Evolutionary conservation across 306 rosid genomes (phyloP), one percentile per base, ranked within the genome.

Genomic region (Phaseolus lunatus): DNA sequence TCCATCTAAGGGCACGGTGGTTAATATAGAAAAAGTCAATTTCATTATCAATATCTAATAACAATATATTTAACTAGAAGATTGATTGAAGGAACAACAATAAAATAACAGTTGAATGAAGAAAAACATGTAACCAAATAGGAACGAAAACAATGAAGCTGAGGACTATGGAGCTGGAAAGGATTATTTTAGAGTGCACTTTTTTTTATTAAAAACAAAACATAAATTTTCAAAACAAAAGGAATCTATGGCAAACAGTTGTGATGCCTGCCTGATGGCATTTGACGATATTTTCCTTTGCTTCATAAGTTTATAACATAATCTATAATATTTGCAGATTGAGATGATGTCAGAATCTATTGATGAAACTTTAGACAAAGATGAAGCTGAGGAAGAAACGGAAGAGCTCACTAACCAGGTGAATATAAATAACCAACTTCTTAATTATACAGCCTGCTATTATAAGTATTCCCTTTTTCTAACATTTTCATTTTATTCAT

Each of bases 401-500:
- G 98, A 94, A 79, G 97, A 94, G 80, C 98, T 94, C 70, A 94
- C 98, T 27, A 92, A 92, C 86, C 98, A 94, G 98, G 98, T 92
- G 11, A 9, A 58, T 61, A 52, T 67, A 16, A 58, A 66, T 83
- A 31, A 8, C 41, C 41, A 65, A 63, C 78, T 49, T 80, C 78
- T 54, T 78, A 61, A 24, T 57, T 50, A 68, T 71, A 18, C 39
- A 76, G 18, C 62, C 69, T 80, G 23, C 24, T 65, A 20, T 16
- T 54, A 47, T 45, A 70, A 44, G 24, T 68, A 2, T 65, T 37
- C 37, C 58, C 45, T 52, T 64, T 57, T 64, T 52, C n/a, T 54
- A 68, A 22, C 15, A 9, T 73, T 73, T 69, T 78, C 63, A 39
- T 71, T 80, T 61, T 78, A 45, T 77, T 41, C 27, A 13, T 81